phyloP scores from a whole-genome alignment of 148 eudicot genomes.

The Vaccinium myrtillus region DNA sequence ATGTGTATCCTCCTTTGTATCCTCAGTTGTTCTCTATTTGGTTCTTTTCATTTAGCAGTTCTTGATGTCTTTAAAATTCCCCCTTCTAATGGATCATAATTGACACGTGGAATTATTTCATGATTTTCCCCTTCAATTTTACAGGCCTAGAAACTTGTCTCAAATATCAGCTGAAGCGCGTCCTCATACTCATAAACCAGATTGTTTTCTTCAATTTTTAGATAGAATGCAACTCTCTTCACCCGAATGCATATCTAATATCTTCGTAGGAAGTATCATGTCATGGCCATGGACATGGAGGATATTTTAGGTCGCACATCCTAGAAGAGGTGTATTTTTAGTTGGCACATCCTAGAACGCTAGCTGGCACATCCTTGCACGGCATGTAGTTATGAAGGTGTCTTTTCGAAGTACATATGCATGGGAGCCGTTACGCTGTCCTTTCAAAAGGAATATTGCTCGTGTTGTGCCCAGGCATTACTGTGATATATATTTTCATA shows the following conservation, averaged over 20 bases:
- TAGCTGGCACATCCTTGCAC: neutral
- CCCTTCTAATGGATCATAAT: neutral
- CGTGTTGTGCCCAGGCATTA: neutral
- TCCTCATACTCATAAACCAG: no score
- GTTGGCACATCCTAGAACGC: no score
- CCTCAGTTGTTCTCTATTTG: constrained; percentile 42
- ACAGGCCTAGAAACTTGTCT: no score
- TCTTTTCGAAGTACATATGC: neutral
- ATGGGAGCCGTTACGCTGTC: neutral
- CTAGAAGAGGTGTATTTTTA: no score
- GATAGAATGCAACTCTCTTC: no score
- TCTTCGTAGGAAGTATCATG: no score
- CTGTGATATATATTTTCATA: neutral
- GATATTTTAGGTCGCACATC: neutral
- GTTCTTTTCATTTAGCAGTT: constrained; percentile 10
- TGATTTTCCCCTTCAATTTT: neutral
- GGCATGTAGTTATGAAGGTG: neutral
- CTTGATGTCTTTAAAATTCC: neutral
- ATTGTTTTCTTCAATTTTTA: no score
- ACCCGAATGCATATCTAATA: no score
- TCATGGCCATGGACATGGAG: no score
- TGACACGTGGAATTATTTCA: neutral
- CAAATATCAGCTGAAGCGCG: no score
- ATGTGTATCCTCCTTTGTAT: constrained; percentile 90
- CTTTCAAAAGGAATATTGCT: neutral